Evolutionary conservation across 257 asterid genomes (phyloP).

Genomic region (Paulownia fortunei): DNA sequence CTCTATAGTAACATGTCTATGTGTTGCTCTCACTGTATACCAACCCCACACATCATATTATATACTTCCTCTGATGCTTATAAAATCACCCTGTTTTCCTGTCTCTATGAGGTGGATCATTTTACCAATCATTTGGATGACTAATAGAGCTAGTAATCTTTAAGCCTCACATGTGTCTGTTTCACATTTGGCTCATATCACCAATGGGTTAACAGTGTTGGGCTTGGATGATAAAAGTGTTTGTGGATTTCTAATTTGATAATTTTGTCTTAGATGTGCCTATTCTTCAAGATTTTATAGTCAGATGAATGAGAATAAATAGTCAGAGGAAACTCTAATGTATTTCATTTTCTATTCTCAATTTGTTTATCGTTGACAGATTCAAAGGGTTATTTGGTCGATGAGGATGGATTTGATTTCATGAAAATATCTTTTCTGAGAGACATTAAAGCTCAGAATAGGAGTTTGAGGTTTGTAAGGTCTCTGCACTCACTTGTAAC

Average conservation of each 20-base stretch:
- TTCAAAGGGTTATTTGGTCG: conserved; percentile 94
- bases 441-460: conserved; percentile 87
- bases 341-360: conserved; percentile 31
- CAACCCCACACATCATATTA: too few relatives aligned
- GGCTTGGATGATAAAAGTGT: neutral
- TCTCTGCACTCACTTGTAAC: neutral
- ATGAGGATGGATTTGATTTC: conserved; percentile 97
- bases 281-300: neutral
- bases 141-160: neutral
- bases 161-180: neutral
- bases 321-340: too few relatives aligned
- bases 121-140: neutral
- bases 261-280: conserved; percentile 7
- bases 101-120: neutral
- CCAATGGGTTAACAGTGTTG: too few relatives aligned
- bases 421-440: conserved; percentile 86
- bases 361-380: conserved; percentile 54
- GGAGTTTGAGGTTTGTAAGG: conserved; percentile 82
- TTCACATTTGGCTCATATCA: neutral
- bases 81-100: too few relatives aligned
- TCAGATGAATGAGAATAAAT: conserved; percentile 17
- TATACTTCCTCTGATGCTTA: too few relatives aligned
- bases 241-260: neutral
- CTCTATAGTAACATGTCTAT: neutral
- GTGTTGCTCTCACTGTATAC: neutral